phyloP scores from a whole-genome alignment of 2,329 filamentous ascomycete species.

The Fusarium falciforme region DNA sequence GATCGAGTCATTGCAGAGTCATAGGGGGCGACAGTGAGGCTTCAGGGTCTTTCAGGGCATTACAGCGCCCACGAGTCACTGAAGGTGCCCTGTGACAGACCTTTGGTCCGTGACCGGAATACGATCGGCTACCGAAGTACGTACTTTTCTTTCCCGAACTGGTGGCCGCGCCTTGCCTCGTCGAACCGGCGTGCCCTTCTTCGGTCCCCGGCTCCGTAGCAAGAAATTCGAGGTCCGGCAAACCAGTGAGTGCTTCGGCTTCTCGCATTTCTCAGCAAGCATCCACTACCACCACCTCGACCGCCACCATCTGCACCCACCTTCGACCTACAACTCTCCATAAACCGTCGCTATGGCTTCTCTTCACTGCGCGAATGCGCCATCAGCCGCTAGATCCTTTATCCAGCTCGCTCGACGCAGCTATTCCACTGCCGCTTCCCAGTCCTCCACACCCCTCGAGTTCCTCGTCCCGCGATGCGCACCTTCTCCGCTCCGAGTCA shows the following conservation, averaged over 20 bases:
- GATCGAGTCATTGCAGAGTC: neutral
- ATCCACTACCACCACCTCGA: slow-evolving; percentile 29
- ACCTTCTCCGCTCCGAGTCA: slow-evolving; percentile 13
- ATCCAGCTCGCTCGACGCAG: slow-evolving; percentile 54
- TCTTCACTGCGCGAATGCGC: slow-evolving; percentile 53
- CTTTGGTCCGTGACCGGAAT: neutral
- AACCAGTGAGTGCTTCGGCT: slow-evolving; percentile 32
- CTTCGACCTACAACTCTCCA: slow-evolving; percentile 10
- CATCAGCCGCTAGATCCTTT: slow-evolving; percentile 54
- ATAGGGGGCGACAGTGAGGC: neutral
- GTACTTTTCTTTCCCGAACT: slow-evolving; percentile 13
- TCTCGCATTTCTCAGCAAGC: slow-evolving; percentile 46
- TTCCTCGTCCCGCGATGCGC: slow-evolving; percentile 54
- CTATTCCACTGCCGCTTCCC: slow-evolving; percentile 43
- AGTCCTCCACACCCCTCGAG: slow-evolving; percentile 48
- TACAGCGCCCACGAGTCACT: neutral
- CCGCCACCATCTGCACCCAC: slow-evolving; percentile 9
- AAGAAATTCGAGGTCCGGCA: slow-evolving; percentile 40
- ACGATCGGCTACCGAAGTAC: slow-evolving; percentile 19
- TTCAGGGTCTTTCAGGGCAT: neutral
- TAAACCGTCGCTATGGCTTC: slow-evolving; percentile 45
- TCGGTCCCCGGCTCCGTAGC: slow-evolving; percentile 30
- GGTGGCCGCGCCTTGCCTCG: slow-evolving; percentile 13
- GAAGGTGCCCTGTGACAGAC: neutral
- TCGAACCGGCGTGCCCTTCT: slow-evolving; percentile 30